Evolutionary conservation across 129 eudicot genomes (phyloP).

Genomic region (Chrysanthemum seticuspe): DNA sequence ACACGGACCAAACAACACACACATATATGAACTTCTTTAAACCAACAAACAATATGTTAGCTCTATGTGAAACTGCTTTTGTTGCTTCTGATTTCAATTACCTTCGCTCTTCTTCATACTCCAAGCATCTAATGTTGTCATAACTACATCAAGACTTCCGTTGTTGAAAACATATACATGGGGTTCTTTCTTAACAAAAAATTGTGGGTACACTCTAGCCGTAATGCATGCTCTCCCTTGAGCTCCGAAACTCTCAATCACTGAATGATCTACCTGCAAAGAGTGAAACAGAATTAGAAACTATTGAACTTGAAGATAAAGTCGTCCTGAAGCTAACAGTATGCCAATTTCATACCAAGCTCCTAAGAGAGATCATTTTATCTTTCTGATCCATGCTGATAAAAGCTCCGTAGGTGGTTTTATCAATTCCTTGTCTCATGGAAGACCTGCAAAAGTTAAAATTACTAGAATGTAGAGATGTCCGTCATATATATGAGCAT

Average conservation of each 20-base stretch:
- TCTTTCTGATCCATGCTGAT: slow-evolving; percentile 39
- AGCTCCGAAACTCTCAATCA: slow-evolving; percentile 61
- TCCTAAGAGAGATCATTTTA: slow-evolving; percentile 51
- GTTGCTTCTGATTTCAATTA: slow-evolving; percentile 15
- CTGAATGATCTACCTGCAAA: slow-evolving; percentile 55
- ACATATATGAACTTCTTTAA: slow-evolving; percentile 8
- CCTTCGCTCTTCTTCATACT: slow-evolving; percentile 55
- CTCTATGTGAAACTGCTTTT: not conserved
- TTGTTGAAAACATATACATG: slow-evolving; percentile 51
- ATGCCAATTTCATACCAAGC: slow-evolving; percentile 44
- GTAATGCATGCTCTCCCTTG: slow-evolving; percentile 59
- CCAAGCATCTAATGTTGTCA: slow-evolving; percentile 52
- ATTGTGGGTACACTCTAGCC: slow-evolving; percentile 44
- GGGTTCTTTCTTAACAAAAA: slow-evolving; percentile 33
- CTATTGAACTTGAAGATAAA: not conserved
- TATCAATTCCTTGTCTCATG: slow-evolving; percentile 30
- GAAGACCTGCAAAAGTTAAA: slow-evolving; percentile 49
- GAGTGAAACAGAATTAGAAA: slow-evolving; percentile 3
- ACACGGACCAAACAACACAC: too few species aligned
- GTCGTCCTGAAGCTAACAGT: not conserved
- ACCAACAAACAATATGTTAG: not conserved
- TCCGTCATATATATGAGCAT: not conserved
- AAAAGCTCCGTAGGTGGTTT: slow-evolving; percentile 54
- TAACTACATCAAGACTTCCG: slow-evolving; percentile 36
- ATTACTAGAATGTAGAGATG: not conserved